Percentiles rank a stretch among this genome's conserved stretches.
Evolutionary conservation across 2,329 filamentous ascomycete species (phyloP).

Genomic region (Colletotrichum sansevieriae): DNA sequence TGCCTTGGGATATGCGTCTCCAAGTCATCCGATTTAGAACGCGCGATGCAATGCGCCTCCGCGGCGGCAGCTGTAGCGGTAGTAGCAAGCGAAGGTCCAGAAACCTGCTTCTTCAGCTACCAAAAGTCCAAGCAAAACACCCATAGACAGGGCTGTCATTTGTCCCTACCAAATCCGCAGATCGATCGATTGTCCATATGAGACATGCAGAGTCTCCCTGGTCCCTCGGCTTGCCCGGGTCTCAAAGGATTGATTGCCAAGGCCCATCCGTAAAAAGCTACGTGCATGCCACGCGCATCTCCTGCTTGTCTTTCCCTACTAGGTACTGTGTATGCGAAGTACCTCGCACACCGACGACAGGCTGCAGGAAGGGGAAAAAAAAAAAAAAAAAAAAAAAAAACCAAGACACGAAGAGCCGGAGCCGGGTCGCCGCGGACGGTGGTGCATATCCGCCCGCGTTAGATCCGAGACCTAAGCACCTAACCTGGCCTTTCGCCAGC

Average conservation of each 20-base stretch:
- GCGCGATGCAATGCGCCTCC: constrained; percentile 6
- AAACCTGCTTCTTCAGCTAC: constrained; percentile 2
- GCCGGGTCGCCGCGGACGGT: constrained; percentile 12
- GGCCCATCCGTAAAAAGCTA: neutral
- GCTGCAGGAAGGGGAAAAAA: neutral
- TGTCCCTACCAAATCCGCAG: neutral
- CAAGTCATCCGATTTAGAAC: neutral
- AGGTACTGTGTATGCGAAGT: no score
- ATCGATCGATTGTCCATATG: constrained; percentile 8
- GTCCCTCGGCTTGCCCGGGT: neutral
- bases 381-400: neutral
- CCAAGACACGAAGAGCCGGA: constrained; percentile 1
- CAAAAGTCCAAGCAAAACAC: neutral
- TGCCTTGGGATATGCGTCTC: neutral
- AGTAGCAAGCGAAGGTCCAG: constrained; percentile 3
- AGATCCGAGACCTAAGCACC: constrained; percentile 9
- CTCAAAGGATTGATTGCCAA: neutral
- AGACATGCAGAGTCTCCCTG: constrained; percentile 7
- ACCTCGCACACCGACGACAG: neutral
- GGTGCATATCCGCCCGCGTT: constrained; percentile 22
- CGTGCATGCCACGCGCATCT: neutral
- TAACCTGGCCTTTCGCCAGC: no score
- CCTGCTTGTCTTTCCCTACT: neutral
- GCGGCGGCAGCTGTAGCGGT: no score
- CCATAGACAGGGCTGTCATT: constrained; percentile 6